A percentile compares a stretch with the other conserved stretches of the same genome.
These are phyloP conservation scores for Kentomonas sorsogonicus DNA, from an alignment of 208 protist genomes.

Conservation along the genomic window DNA sequence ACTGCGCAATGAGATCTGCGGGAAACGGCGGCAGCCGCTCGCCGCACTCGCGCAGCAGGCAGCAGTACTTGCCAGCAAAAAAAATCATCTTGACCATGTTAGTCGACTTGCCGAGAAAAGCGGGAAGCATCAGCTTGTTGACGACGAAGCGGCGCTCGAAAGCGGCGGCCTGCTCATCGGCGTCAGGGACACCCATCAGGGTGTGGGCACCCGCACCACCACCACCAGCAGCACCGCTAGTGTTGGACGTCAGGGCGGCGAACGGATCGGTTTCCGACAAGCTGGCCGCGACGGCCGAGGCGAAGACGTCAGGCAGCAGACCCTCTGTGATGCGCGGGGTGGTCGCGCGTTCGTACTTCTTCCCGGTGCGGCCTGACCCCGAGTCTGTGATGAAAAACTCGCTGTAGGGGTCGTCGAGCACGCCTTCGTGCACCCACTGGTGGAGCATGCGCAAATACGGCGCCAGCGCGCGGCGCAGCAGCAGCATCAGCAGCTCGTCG, in stretches of 20 bases:
- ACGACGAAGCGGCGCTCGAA: slow-evolving; percentile 84
- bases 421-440: slow-evolving; percentile 79
- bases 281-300: slow-evolving; percentile 5
- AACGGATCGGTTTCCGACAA: slow-evolving; percentile 18
- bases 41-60: slow-evolving; percentile 77
- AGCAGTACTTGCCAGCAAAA: slow-evolving; percentile 84
- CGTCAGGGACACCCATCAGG: neutral
- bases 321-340: too few relatives aligned
- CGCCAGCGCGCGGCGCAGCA: slow-evolving; percentile 67
- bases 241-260: slow-evolving; percentile 9
- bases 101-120: slow-evolving; percentile 50
- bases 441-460: slow-evolving; percentile 77
- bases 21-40: slow-evolving; percentile 52
- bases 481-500: slow-evolving; percentile 55
- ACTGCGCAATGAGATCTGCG: too few relatives aligned
- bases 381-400: slow-evolving; percentile 84
- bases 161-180: slow-evolving; percentile 14
- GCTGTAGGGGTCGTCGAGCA: slow-evolving; percentile 72
- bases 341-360: slow-evolving; percentile 3
- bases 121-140: slow-evolving; percentile 76
- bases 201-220: neutral
- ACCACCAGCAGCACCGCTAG: neutral
- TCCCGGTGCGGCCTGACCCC: slow-evolving; percentile 2
- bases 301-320: too few relatives aligned
- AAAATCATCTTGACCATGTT: slow-evolving; percentile 79